Percentiles rank a stretch among this genome's conserved stretches.
phyloP scores from a whole-genome alignment of 2,329 filamentous ascomycete species.

The Arthroderma sp. region DNA sequence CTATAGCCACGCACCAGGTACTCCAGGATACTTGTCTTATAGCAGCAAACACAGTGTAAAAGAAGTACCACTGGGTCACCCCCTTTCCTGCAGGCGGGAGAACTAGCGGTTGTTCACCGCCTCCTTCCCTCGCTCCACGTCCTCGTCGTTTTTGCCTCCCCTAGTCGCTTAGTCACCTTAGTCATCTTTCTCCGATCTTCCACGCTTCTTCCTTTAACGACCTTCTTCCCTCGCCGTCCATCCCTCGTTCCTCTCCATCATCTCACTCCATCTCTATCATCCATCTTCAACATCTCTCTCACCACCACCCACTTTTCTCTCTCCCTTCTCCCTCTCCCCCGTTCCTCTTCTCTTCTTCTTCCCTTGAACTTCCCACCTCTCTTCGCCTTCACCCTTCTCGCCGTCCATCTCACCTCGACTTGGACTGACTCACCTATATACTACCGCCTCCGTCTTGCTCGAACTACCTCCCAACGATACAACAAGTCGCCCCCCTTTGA shows the following conservation, averaged over 20 bases:
- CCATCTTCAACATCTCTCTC: conserved; percentile 11
- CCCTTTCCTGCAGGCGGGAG: not conserved
- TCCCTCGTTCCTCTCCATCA: conserved; percentile 15
- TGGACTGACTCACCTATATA: conserved; percentile 20
- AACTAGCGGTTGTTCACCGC: not conserved
- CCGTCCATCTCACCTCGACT: conserved; percentile 22
- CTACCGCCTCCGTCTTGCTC: not conserved
- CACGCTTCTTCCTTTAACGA: not conserved
- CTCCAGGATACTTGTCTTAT: not conserved
- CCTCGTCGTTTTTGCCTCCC: not conserved
- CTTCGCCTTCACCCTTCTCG: conserved; percentile 22
- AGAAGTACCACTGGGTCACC: not conserved
- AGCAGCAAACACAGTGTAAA: not conserved
- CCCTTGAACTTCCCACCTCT: conserved; percentile 17
- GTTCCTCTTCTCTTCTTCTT: conserved; percentile 6
- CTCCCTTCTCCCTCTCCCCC: conserved; percentile 14
- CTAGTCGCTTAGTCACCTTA: not conserved
- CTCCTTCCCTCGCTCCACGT: not conserved
- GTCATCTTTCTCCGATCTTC: conserved; percentile 1
- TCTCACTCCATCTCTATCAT: conserved; percentile 22
- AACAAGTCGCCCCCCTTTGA: not conserved
- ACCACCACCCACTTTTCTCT: conserved; percentile 5
- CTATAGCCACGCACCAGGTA: not conserved
- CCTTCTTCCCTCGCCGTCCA: conserved; percentile 11
- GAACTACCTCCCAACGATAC: no score